A percentile compares a stretch with the other conserved stretches of the same genome.
These are phyloP conservation scores for Chalciporus sp. DNA, from an alignment of 1,284 basidiomycete genomes.

Conservation along the genomic window DNA sequence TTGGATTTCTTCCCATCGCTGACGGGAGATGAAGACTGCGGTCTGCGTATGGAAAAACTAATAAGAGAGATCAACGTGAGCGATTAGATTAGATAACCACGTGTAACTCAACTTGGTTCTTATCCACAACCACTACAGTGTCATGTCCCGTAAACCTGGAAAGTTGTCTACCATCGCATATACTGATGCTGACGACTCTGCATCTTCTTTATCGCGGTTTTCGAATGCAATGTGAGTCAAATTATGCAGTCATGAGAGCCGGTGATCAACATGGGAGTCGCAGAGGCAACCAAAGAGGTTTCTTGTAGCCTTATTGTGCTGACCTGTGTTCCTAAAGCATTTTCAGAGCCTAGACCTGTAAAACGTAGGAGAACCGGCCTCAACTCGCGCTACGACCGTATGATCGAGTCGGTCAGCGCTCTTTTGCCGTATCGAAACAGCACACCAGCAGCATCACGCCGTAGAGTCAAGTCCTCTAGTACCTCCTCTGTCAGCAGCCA, in stretches of 20 bases:
- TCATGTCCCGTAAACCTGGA: neutral
- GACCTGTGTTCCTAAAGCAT: slow-evolving; percentile 4
- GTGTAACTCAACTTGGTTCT: neutral
- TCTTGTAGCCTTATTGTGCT: neutral
- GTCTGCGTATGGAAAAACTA: too few relatives aligned
- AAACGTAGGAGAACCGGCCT: slow-evolving; percentile 55
- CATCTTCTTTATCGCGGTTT: slow-evolving; percentile 16
- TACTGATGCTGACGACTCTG: slow-evolving; percentile 5
- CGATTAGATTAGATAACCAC: neutral
- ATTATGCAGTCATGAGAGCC: neutral
- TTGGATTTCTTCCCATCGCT: too few relatives aligned
- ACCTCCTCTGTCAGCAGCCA: slow-evolving; percentile 50
- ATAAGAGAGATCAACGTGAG: too few relatives aligned
- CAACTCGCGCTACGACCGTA: slow-evolving; percentile 63
- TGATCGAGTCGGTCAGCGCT: slow-evolving; percentile 59
- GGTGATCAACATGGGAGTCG: neutral
- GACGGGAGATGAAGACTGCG: too few relatives aligned
- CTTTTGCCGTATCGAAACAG: slow-evolving; percentile 31
- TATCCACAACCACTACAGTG: neutral
- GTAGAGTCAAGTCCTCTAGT: slow-evolving; percentile 40
- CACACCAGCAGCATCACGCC: slow-evolving; percentile 25
- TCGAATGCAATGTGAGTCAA: slow-evolving; percentile 22
- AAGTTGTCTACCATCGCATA: neutral
- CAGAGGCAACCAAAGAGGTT: slow-evolving; percentile 21
- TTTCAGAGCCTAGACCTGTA: slow-evolving; percentile 12